Base-by-base conservation (phyloP, 2,329 filamentous ascomycete species). In the Ploettnerulaceae sp. region DNA sequence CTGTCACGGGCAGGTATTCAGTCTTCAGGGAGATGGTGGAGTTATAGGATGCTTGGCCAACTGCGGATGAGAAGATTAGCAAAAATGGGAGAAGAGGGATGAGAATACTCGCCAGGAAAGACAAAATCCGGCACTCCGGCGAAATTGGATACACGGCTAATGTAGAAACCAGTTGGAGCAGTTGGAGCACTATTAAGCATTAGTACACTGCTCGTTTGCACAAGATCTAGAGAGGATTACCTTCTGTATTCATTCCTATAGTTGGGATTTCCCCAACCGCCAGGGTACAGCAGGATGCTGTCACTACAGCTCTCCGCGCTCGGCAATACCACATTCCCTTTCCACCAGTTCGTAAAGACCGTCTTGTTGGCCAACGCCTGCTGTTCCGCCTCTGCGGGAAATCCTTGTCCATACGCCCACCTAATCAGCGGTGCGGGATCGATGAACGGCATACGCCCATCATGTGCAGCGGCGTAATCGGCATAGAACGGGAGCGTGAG, bases 1-100 rank as follows among this genome's bases (percentile, higher is more conserved):
- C 71, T 1, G 75, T 72, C 0, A 83, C 78, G 0, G 79, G 80
- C 25, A 82, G 59, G 35, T 69, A 67, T 58, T 78, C 74, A 1
- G 65, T 64, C 45, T 74, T 68, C 0, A 65, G 51, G 0, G 73
- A 76, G n/a, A 76, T 67, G 3, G 66, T 71, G 6, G 68, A 71
- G 36, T 66, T 65, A 44, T 74, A 74, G 7, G 65, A 55, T 12
- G 66, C 67, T 55, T 62, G 58, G 2, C 59, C 60, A 22, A 57
- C 54, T 56, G 14, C 34, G 14, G 17, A 5, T 7, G 33, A 21
- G 49, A 21, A 48, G 40, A 25, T 43, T 34, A 17, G 5, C 12
- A 3, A 14, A 37, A 8, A 12, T 7, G n/a, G 7, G 26, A 22
- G 26, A 31, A n/a, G 40, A 15, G 8, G 26, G 14, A 25, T 28